Evolutionary conservation across 129 eudicot species (phyloP).

Genomic region (Arctium lappa): DNA sequence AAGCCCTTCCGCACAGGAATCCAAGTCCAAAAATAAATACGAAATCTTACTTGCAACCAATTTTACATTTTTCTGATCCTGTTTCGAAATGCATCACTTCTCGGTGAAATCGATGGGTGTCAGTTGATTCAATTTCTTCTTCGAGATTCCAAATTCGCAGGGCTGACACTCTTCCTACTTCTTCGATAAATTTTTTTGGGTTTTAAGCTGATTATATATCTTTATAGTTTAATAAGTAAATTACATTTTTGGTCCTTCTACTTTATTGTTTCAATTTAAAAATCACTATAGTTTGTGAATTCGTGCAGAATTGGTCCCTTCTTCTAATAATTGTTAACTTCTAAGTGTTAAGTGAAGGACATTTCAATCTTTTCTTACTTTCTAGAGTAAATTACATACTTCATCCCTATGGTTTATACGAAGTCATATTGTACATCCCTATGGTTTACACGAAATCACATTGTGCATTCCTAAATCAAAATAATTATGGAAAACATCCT

Average conservation of each 20-base stretch:
- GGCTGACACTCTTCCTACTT: not conserved
- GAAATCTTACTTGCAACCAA: not conserved
- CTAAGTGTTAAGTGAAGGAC: not conserved
- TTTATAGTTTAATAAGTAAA: not conserved
- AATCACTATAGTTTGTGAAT: not conserved
- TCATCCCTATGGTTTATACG: too few species aligned
- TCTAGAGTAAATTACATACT: not conserved
- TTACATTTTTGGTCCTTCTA: not conserved
- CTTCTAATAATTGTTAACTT: not conserved
- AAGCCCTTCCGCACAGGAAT: not conserved
- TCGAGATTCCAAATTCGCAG: not conserved
- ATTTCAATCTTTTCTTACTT: not conserved
- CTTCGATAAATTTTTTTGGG: not conserved
- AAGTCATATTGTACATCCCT: too few species aligned
- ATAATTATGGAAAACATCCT: too few species aligned
- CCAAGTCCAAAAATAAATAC: not conserved
- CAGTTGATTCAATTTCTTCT: not conserved
- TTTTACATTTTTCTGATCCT: not conserved
- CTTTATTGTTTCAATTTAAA: not conserved
- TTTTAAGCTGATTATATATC: not conserved
- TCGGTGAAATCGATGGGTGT: not conserved
- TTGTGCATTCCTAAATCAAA: too few species aligned
- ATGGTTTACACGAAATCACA: too few species aligned
- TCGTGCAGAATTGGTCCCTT: not conserved
- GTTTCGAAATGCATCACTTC: not conserved